These are phyloP conservation scores for Raphanus raphanistrum DNA, from an alignment of 345 rosid genomes.

Conservation along the genomic window DNA sequence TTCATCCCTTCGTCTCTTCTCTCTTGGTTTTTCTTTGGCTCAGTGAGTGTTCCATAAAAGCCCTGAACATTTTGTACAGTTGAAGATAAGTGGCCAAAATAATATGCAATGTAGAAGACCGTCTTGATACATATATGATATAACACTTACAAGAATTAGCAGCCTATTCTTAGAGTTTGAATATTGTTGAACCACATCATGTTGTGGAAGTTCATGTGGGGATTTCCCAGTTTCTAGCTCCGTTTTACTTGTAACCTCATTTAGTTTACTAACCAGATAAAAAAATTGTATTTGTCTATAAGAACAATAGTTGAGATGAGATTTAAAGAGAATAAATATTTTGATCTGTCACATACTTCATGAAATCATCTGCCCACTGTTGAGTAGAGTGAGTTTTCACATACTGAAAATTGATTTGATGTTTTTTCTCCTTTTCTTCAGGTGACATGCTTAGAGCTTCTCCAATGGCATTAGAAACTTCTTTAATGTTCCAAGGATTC, in stretches of 20 bases:
- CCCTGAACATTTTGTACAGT: constrained; percentile 53
- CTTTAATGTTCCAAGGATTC: constrained; percentile 97
- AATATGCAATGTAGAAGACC: neutral
- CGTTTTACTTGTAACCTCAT: constrained; percentile 73
- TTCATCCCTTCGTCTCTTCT: constrained; percentile 79
- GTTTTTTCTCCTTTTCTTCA: constrained; percentile 84
- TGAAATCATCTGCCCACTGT: constrained; percentile 97
- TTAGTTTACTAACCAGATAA: constrained; percentile 62
- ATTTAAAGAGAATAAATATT: neutral
- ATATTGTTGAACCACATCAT: constrained; percentile 65
- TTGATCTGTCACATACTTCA: constrained; percentile 54
- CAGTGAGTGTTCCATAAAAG: constrained; percentile 85
- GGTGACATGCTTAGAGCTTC: constrained; percentile 76
- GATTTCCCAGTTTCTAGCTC: constrained; percentile 67
- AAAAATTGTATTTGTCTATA: neutral
- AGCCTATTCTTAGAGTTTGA: constrained; percentile 68
- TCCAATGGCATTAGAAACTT: constrained; percentile 83
- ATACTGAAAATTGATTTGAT: constrained; percentile 65
- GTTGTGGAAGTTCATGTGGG: constrained; percentile 68
- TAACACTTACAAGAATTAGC: constrained; percentile 65
- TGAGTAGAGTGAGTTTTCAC: constrained; percentile 86
- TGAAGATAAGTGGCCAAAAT: constrained; percentile 3
- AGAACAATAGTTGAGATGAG: neutral
- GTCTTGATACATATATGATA: neutral
- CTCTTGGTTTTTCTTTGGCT: constrained; percentile 64